Evolutionary conservation across 176 grass and related monocot genomes (phyloP).

Genomic region (Eleusine indica): DNA sequence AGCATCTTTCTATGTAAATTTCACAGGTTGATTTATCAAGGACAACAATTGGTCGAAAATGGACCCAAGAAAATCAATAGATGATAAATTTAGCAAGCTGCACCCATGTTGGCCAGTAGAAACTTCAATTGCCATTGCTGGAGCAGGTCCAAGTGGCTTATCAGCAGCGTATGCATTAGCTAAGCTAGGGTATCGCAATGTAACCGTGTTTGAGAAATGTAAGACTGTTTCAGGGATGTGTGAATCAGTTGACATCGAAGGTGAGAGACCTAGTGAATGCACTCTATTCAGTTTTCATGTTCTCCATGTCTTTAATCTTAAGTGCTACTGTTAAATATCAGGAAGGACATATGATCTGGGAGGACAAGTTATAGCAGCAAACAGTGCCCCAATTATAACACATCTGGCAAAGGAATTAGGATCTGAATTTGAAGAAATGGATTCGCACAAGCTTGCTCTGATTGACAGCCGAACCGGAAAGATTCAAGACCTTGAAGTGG

Average conservation of each 20-base stretch:
- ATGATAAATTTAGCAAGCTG: slow-evolving; percentile 62
- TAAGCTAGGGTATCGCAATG: slow-evolving; percentile 68
- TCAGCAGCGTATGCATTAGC: slow-evolving; percentile 68
- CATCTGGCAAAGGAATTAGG: slow-evolving; percentile 76
- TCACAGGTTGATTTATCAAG: slow-evolving; percentile 43
- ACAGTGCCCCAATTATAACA: slow-evolving; percentile 76
- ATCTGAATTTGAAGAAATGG: slow-evolving; percentile 78
- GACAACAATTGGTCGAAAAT: slow-evolving; percentile 37
- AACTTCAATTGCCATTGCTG: slow-evolving; percentile 63
- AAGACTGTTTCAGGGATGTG: slow-evolving; percentile 73
- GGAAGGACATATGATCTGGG: slow-evolving; percentile 73
- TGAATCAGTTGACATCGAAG: slow-evolving; percentile 67
- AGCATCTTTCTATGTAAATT: slow-evolving; percentile 12
- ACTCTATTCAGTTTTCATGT: slow-evolving; percentile 11
- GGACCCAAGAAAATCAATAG: slow-evolving; percentile 50
- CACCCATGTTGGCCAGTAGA: slow-evolving; percentile 62
- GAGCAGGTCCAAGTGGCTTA: slow-evolving; percentile 73
- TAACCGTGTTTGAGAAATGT: slow-evolving; percentile 68
- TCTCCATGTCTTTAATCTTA: slow-evolving; percentile 7
- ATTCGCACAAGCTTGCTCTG: slow-evolving; percentile 73
- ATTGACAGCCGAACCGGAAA: slow-evolving; percentile 66
- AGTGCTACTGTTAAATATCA: slow-evolving; percentile 32
- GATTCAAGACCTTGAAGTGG: slow-evolving; percentile 67
- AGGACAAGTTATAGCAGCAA: slow-evolving; percentile 85
- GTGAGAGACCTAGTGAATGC: slow-evolving; percentile 26